Evolutionary conservation across 2,329 filamentous ascomycete genomes (phyloP).

Genomic region (Mycosphaerella sp.): DNA sequence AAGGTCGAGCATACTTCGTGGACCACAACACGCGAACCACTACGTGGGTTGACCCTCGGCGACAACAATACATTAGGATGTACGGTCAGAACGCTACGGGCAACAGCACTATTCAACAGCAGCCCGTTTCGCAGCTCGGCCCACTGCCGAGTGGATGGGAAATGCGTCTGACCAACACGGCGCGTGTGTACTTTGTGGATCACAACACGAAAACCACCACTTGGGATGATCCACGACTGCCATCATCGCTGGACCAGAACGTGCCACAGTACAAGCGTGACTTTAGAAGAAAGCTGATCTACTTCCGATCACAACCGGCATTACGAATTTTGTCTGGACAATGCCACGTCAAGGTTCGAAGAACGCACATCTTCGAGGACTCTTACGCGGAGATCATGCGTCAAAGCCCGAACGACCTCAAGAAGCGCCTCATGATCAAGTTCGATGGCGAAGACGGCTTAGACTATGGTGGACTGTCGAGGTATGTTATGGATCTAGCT

Average conservation of each 20-base stretch:
- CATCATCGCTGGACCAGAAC: constrained; percentile 94
- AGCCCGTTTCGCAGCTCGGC: constrained; percentile 93
- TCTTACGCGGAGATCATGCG: constrained; percentile 98
- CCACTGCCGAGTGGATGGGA: constrained; percentile 97
- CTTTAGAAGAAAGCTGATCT: constrained; percentile 95
- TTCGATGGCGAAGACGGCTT: constrained; percentile 97
- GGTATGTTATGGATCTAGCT: constrained; percentile 40
- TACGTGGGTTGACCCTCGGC: constrained; percentile 94
- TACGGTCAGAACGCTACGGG: constrained; percentile 77
- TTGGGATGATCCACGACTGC: constrained; percentile 93
- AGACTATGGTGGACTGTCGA: constrained; percentile 93
- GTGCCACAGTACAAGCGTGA: constrained; percentile 99
- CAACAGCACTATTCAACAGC: constrained; percentile 86
- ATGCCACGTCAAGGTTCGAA: constrained; percentile 94
- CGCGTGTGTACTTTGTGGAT: constrained; percentile 96
- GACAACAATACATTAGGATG: constrained; percentile 98
- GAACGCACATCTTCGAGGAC: constrained; percentile 97
- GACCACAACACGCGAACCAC: constrained; percentile 98
- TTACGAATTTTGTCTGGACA: constrained; percentile 93
- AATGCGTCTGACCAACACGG: constrained; percentile 98
- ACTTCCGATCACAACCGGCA: constrained; percentile 96
- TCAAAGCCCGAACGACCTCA: constrained; percentile 88
- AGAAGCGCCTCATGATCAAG: constrained; percentile 99
- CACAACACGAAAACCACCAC: constrained; percentile 99
- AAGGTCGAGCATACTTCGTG: constrained; percentile 93